These are phyloP conservation scores for Calonectria pseudoreteaudii DNA, from an alignment of 2,329 filamentous ascomycete species.

Conservation along the genomic window DNA sequence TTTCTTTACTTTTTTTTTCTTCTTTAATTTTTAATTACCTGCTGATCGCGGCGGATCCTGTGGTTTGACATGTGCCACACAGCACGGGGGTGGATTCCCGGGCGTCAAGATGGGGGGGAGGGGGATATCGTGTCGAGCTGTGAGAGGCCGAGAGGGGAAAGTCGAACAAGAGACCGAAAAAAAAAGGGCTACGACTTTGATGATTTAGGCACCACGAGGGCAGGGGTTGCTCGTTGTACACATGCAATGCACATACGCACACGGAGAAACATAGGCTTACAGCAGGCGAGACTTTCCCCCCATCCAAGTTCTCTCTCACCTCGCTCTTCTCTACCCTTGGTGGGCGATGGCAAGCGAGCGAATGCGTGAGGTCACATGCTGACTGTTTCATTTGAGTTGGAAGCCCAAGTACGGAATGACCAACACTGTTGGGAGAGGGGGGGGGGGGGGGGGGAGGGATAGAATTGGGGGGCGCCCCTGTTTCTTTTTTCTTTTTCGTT, in stretches of 20 bases:
- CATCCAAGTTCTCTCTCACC: background rate
- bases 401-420: background rate
- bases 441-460: no score
- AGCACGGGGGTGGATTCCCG: slow-evolving; percentile 9
- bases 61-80: slow-evolving; percentile 40
- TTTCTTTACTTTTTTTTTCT: background rate
- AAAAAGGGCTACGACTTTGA: slow-evolving; percentile 33
- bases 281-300: slow-evolving; percentile 3
- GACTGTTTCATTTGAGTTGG: slow-evolving; percentile 7
- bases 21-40: background rate
- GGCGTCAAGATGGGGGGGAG: slow-evolving; percentile 23
- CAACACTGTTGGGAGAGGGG: background rate
- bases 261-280: background rate
- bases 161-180: slow-evolving; percentile 23
- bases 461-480: background rate
- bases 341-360: background rate
- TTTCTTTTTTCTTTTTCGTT: slow-evolving; percentile 11
- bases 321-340: background rate
- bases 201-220: background rate
- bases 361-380: slow-evolving; percentile 6
- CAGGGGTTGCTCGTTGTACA: background rate
- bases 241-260: background rate
- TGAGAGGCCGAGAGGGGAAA: slow-evolving; percentile 43
- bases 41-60: background rate
- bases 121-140: slow-evolving; percentile 47